A percentile compares a stretch with the other conserved stretches of the same genome.
These are phyloP conservation scores for Endocladia muricata DNA, from an alignment of 31 red algal species.

Conservation along the genomic window DNA sequence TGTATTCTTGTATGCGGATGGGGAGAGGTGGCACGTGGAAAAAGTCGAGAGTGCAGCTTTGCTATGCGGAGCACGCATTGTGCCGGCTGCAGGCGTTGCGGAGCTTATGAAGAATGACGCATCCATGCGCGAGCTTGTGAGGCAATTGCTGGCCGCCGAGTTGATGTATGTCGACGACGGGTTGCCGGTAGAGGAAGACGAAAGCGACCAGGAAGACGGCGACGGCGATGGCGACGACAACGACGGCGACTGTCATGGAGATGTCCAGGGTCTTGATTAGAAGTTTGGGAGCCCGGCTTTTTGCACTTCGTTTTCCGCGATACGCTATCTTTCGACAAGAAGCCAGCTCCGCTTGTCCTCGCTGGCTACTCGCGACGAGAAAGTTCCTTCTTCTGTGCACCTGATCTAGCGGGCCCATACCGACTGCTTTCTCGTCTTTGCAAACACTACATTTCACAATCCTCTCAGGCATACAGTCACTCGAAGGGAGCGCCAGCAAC, in stretches of 20 bases:
- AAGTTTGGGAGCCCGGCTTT: no score
- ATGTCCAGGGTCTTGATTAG: neutral
- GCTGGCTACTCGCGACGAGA: no score
- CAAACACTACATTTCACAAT: no score
- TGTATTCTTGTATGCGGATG: slow-evolving; percentile 35
- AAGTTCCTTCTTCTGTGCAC: no score
- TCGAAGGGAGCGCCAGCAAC: no score
- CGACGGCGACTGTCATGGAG: neutral
- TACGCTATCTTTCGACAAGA: no score
- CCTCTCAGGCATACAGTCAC: no score
- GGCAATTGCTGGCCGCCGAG: slow-evolving; percentile 15
- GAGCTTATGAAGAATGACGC: neutral
- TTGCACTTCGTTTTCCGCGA: no score
- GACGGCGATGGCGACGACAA: neutral
- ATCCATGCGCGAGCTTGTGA: slow-evolving; percentile 23
- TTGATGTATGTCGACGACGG: slow-evolving; percentile 21
- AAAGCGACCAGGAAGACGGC: no score
- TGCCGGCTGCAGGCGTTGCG: slow-evolving; percentile 2
- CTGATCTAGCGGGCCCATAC: no score
- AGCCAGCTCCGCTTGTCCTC: no score
- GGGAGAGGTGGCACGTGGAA: slow-evolving; percentile 46
- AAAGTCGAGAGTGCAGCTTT: slow-evolving; percentile 12
- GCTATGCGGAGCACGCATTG: slow-evolving; percentile 15
- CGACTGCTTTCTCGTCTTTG: no score
- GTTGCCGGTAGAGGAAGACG: neutral